These are phyloP conservation scores for Amauroascus niger DNA, from an alignment of 2,329 filamentous ascomycete genomes.

Conservation along the genomic window DNA sequence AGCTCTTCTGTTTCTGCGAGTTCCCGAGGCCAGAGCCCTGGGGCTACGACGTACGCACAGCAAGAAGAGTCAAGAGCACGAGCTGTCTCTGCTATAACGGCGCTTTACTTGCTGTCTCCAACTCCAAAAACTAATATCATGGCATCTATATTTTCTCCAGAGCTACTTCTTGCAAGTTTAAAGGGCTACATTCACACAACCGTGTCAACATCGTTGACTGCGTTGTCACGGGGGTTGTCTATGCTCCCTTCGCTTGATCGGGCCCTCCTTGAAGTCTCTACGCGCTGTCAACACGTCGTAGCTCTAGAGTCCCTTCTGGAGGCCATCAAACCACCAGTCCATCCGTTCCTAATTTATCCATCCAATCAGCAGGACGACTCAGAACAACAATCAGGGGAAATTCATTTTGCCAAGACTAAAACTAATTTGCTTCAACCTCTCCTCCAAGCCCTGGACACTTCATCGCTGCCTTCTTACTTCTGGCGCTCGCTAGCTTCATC, in stretches of 20 bases:
- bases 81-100: constrained; percentile 61
- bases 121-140: constrained; percentile 42
- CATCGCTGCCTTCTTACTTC: constrained; percentile 80
- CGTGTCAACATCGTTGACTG: constrained; percentile 66
- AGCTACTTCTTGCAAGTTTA: constrained; percentile 63
- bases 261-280: constrained; percentile 69
- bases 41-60: constrained; percentile 46
- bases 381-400: constrained; percentile 8
- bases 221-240: constrained; percentile 64
- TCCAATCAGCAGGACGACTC: constrained; percentile 21
- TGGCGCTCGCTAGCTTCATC: constrained; percentile 80
- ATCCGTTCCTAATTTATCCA: constrained; percentile 49
- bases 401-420: constrained; percentile 14
- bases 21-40: constrained; percentile 22
- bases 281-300: constrained; percentile 83
- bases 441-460: constrained; percentile 70
- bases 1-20: constrained; percentile 13
- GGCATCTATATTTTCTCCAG: constrained; percentile 49
- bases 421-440: constrained; percentile 57
- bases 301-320: constrained; percentile 71
- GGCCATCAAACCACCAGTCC: constrained; percentile 54
- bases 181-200: constrained; percentile 74
- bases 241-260: constrained; percentile 74
- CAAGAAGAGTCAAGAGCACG: constrained; percentile 65
- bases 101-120: constrained; percentile 75